Base-by-base conservation (phyloP, 129 eudicot genomes). In the Flaveria trinervia region DNA sequence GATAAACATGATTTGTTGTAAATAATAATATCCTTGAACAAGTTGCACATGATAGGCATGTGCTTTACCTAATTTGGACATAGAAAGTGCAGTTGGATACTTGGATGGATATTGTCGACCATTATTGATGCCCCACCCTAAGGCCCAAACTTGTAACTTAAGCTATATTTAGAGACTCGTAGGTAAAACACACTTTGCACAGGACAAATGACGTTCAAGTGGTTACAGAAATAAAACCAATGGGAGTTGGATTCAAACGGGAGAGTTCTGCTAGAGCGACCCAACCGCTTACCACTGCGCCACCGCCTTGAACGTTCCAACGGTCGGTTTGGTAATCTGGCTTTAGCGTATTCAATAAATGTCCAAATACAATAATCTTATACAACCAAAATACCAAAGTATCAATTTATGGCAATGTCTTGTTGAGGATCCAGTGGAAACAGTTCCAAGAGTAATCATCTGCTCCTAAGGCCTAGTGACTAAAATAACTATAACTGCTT, bases 41-140 rank as follows among this genome's bases (percentile, higher is more conserved):
- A 43, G 26, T 41, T 5, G 73, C 73, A 69, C 73, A 45, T 46
- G 73, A 23, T 46, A 69, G 7, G 41, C 73, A 69, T 46, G 73
- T 45, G 73, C 41, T 0, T 11, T 69, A 69, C 73, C 57, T 46
- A 69, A 69, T 69, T 13, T 45, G 73, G 73, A 69, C 39, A 69
- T 16, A 45, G 20, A 22, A 10, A 23, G 57, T 69, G 57, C 57
- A 22, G n/a, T 11, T 18, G 20, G 36, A 56, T 57, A 22, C 9
- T 11, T 18, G 20, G 36, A 56, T 57, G 16, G 16, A 57, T 22
- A 22, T 9, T 57, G 65, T 57, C 65, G 18, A 54, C 20, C 54
- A 54, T 69, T 68, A 16, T 69, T 69, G 7, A 22, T 22, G 33
- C 33, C 30, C 65, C 65, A 57, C 65, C 65, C 16, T 57, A 57